A percentile compares a stretch with the other conserved stretches of the same genome.
Conservation (phyloP, 1,139 yeast genomes). For the Blastobotrys persicus region DNA sequence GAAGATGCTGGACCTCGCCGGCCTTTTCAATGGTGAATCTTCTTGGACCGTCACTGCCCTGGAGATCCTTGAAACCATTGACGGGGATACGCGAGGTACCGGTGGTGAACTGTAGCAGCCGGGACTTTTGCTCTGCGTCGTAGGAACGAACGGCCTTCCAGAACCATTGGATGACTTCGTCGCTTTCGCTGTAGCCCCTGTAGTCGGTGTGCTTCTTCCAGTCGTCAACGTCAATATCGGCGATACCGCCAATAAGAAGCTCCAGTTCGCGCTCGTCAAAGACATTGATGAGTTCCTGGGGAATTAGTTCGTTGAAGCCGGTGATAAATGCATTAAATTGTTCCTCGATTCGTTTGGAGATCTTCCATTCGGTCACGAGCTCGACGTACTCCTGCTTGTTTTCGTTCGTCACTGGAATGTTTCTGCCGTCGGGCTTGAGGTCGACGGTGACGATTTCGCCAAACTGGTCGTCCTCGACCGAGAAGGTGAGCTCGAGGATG, state of each 20-base stretch:
- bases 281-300: slow-evolving; percentile 93
- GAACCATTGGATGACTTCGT: slow-evolving; percentile 97
- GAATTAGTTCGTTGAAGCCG: slow-evolving; percentile 95
- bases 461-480: slow-evolving; percentile 94
- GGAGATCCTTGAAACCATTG: slow-evolving; percentile 96
- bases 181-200: slow-evolving; percentile 94
- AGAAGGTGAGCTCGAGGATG: slow-evolving; percentile 81
- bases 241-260: slow-evolving; percentile 94
- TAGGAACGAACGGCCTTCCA: slow-evolving; percentile 92
- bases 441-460: slow-evolving; percentile 92
- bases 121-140: slow-evolving; percentile 96
- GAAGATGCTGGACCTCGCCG: slow-evolving; percentile 89
- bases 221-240: slow-evolving; percentile 96
- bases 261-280: slow-evolving; percentile 97
- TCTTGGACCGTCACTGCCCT: slow-evolving; percentile 98
- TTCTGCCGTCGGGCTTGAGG: slow-evolving; percentile 81
- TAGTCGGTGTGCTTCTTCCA: slow-evolving; percentile 99
- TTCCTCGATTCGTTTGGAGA: slow-evolving; percentile 86
- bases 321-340: slow-evolving; percentile 95
- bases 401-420: slow-evolving; percentile 89
- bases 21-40: slow-evolving; percentile 97
- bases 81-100: slow-evolving; percentile 99
- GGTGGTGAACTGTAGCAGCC: slow-evolving; percentile 92
- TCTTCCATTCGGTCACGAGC: slow-evolving; percentile 93
- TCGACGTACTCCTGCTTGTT: slow-evolving; percentile 96